Percentiles rank a stretch among this genome's conserved stretches.
Conservation (phyloP, 192 early-diverging fungal genomes). For the Coemansia sp. region DNA sequence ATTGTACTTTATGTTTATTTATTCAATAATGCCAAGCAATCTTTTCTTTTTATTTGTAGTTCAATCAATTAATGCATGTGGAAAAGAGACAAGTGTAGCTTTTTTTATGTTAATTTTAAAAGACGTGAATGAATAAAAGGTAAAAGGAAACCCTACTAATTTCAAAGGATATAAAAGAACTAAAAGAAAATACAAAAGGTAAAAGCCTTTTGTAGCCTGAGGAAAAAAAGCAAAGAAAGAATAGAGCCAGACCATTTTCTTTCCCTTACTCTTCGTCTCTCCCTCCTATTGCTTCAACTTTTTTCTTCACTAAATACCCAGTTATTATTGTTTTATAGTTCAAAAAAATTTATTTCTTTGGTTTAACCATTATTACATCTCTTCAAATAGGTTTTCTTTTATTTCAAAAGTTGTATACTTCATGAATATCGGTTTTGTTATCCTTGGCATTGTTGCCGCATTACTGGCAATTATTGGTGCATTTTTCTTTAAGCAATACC, state of each 20-base stretch:
- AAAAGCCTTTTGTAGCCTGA: too few relatives aligned
- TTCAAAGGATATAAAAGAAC: too few relatives aligned
- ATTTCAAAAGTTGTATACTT: background rate
- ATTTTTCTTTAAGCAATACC: background rate
- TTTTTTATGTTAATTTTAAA: too few relatives aligned
- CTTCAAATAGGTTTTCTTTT: background rate
- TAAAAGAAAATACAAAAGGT: too few relatives aligned
- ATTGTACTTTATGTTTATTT: too few relatives aligned
- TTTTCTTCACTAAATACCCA: background rate
- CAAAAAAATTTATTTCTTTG: background rate
- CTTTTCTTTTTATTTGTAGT: background rate
- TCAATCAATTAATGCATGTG: background rate
- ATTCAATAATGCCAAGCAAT: background rate
- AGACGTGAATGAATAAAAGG: background rate
- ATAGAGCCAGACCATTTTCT: background rate
- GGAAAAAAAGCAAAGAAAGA: too few relatives aligned
- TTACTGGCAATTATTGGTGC: background rate
- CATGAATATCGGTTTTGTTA: conserved; percentile 2
- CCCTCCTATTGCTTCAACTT: background rate
- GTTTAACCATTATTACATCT: background rate
- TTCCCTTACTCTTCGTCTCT: background rate
- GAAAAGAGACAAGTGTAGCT: background rate
- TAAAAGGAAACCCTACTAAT: background rate
- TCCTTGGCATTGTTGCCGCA: background rate
- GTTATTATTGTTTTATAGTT: background rate